These are phyloP conservation scores for Ophiostoma ulmi DNA, from an alignment of 2,329 filamentous ascomycete genomes.

Conservation along the genomic window DNA sequence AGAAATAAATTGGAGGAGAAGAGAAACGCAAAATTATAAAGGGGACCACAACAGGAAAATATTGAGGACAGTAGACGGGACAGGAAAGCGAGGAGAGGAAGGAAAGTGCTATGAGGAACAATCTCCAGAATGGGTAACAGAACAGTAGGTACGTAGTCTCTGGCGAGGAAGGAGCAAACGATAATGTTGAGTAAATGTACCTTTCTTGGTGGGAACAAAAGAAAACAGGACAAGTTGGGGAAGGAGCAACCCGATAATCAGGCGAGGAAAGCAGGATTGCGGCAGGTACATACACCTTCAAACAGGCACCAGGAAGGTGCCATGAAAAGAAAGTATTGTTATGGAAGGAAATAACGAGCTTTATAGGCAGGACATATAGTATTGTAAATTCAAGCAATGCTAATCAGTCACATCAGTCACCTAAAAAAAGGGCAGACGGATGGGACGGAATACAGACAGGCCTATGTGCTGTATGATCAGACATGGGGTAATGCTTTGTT, in stretches of 20 bases:
- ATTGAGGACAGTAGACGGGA: neutral
- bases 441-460: neutral
- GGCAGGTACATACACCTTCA: neutral
- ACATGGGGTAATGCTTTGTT: neutral
- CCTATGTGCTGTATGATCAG: neutral
- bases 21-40: neutral
- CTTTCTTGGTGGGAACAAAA: neutral
- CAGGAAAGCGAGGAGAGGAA: constrained; percentile 22
- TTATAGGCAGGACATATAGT: neutral
- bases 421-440: neutral
- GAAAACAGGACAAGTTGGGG: neutral
- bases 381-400: neutral
- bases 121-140: neutral
- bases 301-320: neutral
- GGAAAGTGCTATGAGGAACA: constrained; percentile 22
- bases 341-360: neutral
- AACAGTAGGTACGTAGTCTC: neutral
- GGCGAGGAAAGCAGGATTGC: neutral
- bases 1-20: neutral
- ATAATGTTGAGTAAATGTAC: neutral
- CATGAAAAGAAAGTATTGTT: neutral
- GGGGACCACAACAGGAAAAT: constrained; percentile 14
- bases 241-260: neutral
- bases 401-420: no score
- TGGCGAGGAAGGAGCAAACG: constrained; percentile 2